phyloP scores from a whole-genome alignment of 176 grass and related monocot genomes.

The Alloteropsis semialata region DNA sequence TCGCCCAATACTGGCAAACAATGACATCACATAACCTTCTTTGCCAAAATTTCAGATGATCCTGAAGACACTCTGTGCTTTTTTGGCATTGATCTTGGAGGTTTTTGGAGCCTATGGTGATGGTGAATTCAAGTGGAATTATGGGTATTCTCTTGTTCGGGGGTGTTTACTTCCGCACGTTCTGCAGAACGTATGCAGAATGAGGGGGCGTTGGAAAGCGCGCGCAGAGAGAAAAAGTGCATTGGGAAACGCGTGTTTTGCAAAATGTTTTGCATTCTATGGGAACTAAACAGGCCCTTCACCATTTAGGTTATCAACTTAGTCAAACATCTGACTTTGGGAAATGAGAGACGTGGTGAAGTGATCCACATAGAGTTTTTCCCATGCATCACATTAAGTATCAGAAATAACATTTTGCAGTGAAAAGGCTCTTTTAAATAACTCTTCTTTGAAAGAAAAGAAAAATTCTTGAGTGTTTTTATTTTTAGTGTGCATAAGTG shows the following conservation, averaged over 20 bases:
- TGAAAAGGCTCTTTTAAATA: not conserved
- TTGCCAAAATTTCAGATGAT: slow-evolving; percentile 59
- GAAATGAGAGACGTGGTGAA: not conserved
- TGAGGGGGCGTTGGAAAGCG: too few species aligned
- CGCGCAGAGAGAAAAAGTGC: too few species aligned
- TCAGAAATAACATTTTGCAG: not conserved
- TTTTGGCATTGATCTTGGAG: slow-evolving; percentile 79
- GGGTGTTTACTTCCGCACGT: too few species aligned
- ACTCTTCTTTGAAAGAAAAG: not conserved
- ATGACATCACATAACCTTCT: slow-evolving; percentile 1
- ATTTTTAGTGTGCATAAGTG: not conserved
- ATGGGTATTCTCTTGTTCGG: slow-evolving; percentile 49
- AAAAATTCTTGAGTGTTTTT: not conserved
- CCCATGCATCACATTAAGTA: not conserved
- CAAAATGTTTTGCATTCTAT: too few species aligned
- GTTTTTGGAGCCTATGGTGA: slow-evolving; percentile 79
- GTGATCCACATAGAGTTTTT: not conserved
- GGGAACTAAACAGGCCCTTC: too few species aligned
- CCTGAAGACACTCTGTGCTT: slow-evolving; percentile 79
- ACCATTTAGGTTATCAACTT: not conserved
- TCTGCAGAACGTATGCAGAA: too few species aligned
- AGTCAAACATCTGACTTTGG: not conserved
- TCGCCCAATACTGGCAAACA: not conserved
- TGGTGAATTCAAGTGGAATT: slow-evolving; percentile 90
- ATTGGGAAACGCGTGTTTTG: too few species aligned